These are phyloP conservation scores for Pyrenochaeta sp. DNA, from an alignment of 2,329 filamentous ascomycete species.

Conservation along the genomic window DNA sequence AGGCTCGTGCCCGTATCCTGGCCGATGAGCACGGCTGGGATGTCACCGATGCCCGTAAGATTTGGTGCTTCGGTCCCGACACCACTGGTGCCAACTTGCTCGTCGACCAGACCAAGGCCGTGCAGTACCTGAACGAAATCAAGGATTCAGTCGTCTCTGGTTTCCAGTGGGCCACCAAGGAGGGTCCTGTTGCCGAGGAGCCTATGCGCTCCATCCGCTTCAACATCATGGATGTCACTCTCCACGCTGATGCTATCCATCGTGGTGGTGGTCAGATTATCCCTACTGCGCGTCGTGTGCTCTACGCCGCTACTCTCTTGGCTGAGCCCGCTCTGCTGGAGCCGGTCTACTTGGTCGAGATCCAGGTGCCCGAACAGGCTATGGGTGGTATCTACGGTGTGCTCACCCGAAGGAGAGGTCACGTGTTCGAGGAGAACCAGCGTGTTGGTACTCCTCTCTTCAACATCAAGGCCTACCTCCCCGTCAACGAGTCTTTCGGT, in stretches of 20 bases:
- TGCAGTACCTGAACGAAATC: constrained; percentile 99
- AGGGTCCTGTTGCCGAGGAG: constrained; percentile 98
- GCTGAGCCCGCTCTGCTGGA: constrained; percentile 92
- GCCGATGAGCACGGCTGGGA: constrained; percentile 99
- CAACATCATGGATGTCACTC: constrained; percentile 99
- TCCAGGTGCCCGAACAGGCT: constrained; percentile 96
- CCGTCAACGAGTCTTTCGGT: constrained; percentile 97
- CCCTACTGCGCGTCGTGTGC: constrained; percentile 94
- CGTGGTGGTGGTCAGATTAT: constrained; percentile 99
- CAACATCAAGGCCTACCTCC: constrained; percentile 98
- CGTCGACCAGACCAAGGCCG: constrained; percentile 99
- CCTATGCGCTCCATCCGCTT: constrained; percentile 97
- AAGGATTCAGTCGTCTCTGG: constrained; percentile 99
- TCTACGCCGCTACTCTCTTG: constrained; percentile 91
- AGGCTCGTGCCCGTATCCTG: constrained; percentile 93
- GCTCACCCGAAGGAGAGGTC: constrained; percentile 95
- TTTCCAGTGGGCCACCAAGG: constrained; percentile 99
- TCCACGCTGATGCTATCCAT: constrained; percentile 99
- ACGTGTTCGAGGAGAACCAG: constrained; percentile 99
- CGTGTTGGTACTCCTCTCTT: constrained; percentile 98
- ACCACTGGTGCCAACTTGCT: constrained; percentile 98
- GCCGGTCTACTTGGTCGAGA: constrained; percentile 99
- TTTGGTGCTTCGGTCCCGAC: constrained; percentile 99
- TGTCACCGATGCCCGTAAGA: constrained; percentile 99
- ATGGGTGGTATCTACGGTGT: constrained; percentile 99